Base-by-base conservation (phyloP, 805 yeast genomes). In the Candida ascalaphidarum region DNA sequence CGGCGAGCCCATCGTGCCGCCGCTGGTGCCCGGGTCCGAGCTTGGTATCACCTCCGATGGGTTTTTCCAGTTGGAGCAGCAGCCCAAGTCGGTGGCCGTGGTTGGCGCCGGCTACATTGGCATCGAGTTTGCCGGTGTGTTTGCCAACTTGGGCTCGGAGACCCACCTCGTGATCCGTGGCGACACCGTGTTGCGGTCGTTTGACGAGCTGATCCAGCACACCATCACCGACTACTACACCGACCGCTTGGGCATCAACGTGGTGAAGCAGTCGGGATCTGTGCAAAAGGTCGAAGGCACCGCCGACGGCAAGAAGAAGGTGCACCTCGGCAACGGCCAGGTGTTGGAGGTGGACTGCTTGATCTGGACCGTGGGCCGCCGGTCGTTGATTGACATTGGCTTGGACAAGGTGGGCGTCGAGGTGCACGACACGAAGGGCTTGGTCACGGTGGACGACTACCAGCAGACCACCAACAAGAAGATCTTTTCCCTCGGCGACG, bases 31-130 rank as follows among this genome's bases (percentile, higher is more conserved):
- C 31, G 97, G 97, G 28, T 74, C 77, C 27, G 92, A 86, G 47
- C 65, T 68, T 34, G 96, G 96, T 34, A 78, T 75, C 35, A 76
- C 81, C 29, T 84, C 96, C 13, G 95, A 92, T 53, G 95, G 95
- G 0, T 92, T 92, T 54, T 92, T 92, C 50, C 73, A 71, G 38
- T 65, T 92, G 40, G 78, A 71, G 35, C 48, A 60, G 27, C 96
- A 88, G 59, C 98, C 99, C 28, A 79, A 85, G 57, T 70, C 77
- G 27, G 97, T 89, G 17, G 97, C 94, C 2, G 69, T 92, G 36
- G 95, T 92, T 9, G 99, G 99, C 44, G 96, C 96, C 21, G 99
- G 99, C 24, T 92, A 92, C 61, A 92, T 92, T 52, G 97, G 95
- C 33, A 81, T 86, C 26, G 99, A 92, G 63, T 71, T 92, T 28